Percentiles rank a stretch among this genome's conserved stretches.
Conservation (phyloP, 768 basidiomycete species). For the Leccinum broughii region DNA sequence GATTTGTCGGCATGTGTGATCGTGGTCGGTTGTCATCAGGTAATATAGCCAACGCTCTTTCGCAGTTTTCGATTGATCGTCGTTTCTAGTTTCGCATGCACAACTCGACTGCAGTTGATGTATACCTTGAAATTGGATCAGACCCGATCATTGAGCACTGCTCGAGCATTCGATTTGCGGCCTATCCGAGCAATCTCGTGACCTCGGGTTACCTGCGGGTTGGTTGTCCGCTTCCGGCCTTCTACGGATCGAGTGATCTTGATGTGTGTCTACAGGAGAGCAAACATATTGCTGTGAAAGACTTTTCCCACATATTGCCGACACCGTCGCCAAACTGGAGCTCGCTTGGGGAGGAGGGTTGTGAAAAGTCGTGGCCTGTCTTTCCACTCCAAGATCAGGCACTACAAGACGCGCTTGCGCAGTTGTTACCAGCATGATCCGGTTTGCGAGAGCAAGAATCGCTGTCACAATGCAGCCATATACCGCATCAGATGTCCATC, state of each 20-base stretch:
- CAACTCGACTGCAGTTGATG: conserved; percentile 58
- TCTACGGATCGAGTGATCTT: not conserved
- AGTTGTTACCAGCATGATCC: conserved; percentile 16
- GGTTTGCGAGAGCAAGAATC: not conserved
- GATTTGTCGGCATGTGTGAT: conserved; percentile 61
- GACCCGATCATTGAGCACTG: conserved; percentile 84
- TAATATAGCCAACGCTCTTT: conserved; percentile 26
- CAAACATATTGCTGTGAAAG: conserved; percentile 60
- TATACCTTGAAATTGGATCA: conserved; percentile 67
- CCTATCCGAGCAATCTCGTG: conserved; percentile 50
- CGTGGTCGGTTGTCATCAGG: conserved; percentile 82
- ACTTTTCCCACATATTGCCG: conserved; percentile 80
- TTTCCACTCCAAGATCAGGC: conserved; percentile 16
- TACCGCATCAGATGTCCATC: not conserved
- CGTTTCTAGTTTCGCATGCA: conserved; percentile 82
- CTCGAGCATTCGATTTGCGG: conserved; percentile 56
- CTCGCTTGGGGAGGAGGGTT: conserved; percentile 13
- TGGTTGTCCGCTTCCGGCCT: conserved; percentile 1
- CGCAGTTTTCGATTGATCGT: not conserved
- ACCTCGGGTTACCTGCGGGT: conserved; percentile 12
- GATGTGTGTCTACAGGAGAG: conserved; percentile 25
- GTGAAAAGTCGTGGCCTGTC: conserved; percentile 26
- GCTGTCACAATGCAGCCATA: not conserved
- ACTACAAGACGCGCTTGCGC: conserved; percentile 18
- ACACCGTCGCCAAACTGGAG: conserved; percentile 81